These are phyloP conservation scores for Silene coronaria DNA, from an alignment of 179 eudicot species.

Conservation along the genomic window DNA sequence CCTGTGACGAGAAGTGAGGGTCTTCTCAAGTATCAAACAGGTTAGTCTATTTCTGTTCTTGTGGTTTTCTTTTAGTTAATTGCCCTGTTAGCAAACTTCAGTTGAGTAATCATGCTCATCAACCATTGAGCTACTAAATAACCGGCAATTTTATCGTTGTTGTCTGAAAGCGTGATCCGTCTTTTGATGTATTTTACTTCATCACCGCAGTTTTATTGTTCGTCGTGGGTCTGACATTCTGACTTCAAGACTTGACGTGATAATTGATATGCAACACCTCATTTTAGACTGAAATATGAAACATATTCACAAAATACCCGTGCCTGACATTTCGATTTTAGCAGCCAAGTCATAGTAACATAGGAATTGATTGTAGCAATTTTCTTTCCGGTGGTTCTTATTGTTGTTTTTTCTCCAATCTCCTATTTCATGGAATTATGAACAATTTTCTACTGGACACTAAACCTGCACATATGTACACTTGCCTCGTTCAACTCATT, in stretches of 20 bases:
- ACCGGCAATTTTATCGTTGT: neutral
- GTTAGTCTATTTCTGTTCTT: constrained; percentile 21
- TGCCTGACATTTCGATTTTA: too few species aligned
- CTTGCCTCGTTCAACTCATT: too few species aligned
- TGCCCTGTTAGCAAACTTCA: neutral
- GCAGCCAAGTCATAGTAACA: too few species aligned
- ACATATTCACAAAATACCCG: too few species aligned
- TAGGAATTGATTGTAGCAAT: neutral
- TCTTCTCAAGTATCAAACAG: constrained; percentile 42
- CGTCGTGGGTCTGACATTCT: neutral
- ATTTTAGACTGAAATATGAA: too few species aligned
- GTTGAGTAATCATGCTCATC: neutral
- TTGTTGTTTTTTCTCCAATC: too few species aligned
- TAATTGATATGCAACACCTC: too few species aligned
- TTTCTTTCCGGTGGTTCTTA: too few species aligned
- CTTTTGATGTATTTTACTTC: neutral
- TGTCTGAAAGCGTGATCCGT: neutral
- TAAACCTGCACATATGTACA: too few species aligned
- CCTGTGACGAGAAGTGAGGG: constrained; percentile 35
- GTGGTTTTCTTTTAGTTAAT: neutral
- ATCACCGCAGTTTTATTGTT: neutral
- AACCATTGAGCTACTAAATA: neutral
- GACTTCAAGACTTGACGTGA: neutral
- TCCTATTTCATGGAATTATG: too few species aligned
- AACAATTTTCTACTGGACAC: too few species aligned